phyloP scores from a whole-genome alignment of 2,329 filamentous ascomycete species.

The Cladosporium sp. region DNA sequence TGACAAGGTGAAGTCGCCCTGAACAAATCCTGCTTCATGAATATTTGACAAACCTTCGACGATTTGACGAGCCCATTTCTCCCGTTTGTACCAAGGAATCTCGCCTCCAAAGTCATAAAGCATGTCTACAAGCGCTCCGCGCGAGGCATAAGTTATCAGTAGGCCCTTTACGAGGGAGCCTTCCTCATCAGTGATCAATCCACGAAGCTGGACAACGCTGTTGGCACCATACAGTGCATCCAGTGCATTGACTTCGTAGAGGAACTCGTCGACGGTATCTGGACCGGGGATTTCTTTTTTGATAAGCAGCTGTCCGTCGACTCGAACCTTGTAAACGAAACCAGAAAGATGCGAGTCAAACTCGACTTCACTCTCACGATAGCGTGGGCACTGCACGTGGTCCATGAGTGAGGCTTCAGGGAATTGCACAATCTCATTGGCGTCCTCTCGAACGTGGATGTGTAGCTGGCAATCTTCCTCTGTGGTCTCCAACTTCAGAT shows the following conservation, averaged over 20 bases:
- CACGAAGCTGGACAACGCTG: conserved; percentile 81
- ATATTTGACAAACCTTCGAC: conserved; percentile 85
- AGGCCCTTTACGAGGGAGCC: conserved; percentile 76
- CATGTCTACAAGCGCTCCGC: conserved; percentile 84
- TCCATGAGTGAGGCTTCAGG: conserved; percentile 68
- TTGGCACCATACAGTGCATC: conserved; percentile 67
- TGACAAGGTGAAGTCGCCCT: conserved; percentile 94
- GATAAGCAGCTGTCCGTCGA: conserved; percentile 67
- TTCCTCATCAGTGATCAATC: conserved; percentile 77
- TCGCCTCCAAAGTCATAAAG: conserved; percentile 70
- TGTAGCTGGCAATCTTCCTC: conserved; percentile 80
- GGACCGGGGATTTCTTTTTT: conserved; percentile 98
- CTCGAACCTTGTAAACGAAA: conserved; percentile 89
- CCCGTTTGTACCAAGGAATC: conserved; percentile 66
- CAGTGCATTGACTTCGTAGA: conserved; percentile 97
- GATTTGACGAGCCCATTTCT: conserved; percentile 88
- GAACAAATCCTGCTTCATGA: conserved; percentile 92
- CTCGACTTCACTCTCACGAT: conserved; percentile 68
- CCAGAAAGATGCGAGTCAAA: conserved; percentile 94
- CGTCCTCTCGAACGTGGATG: conserved; percentile 96
- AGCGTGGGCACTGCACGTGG: conserved; percentile 59
- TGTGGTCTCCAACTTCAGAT: conserved; percentile 85
- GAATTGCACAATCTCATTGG: conserved; percentile 89
- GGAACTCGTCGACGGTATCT: conserved; percentile 90
- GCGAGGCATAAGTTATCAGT: conserved; percentile 80